phyloP scores from a whole-genome alignment of 129 eudicot genomes.

The Ambrosia artemisiifolia region DNA sequence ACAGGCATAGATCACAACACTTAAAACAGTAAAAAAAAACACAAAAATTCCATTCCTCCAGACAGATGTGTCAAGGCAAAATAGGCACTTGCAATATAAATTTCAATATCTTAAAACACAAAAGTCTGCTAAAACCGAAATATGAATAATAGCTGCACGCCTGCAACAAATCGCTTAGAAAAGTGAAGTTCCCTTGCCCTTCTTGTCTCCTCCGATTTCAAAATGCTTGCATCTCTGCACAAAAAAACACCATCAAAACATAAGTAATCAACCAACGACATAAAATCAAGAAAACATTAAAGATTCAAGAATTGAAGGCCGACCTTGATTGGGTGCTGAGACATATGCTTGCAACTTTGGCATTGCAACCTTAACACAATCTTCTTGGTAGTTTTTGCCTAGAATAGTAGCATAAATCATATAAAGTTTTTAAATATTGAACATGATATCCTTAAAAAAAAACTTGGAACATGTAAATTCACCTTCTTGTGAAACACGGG shows the following conservation, averaged over 20 bases:
- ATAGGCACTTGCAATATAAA: not conserved
- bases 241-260: not conserved
- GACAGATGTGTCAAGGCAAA: conserved; percentile 1
- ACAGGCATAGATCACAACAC: not conserved
- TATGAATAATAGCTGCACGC: not conserved
- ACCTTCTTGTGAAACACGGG: conserved; percentile 15
- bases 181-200: conserved; percentile 19
- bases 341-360: conserved; percentile 11
- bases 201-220: conserved; percentile 15
- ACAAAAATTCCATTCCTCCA: not conserved
- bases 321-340: conserved; percentile 12
- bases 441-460: not conserved
- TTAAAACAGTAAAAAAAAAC: not conserved
- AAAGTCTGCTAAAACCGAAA: conserved; percentile 5
- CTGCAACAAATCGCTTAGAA: conserved; percentile 8
- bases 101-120: not conserved
- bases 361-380: conserved; percentile 12
- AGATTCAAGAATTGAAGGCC: not conserved
- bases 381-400: conserved; percentile 10
- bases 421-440: not conserved
- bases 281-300: not conserved
- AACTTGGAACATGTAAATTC: not conserved
- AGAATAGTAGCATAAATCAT: not conserved
- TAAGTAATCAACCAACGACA: not conserved
- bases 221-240: conserved; percentile 14